These are phyloP conservation scores for Cymbopogon citratus DNA, from an alignment of 176 grass and related monocot genomes.

Conservation along the genomic window DNA sequence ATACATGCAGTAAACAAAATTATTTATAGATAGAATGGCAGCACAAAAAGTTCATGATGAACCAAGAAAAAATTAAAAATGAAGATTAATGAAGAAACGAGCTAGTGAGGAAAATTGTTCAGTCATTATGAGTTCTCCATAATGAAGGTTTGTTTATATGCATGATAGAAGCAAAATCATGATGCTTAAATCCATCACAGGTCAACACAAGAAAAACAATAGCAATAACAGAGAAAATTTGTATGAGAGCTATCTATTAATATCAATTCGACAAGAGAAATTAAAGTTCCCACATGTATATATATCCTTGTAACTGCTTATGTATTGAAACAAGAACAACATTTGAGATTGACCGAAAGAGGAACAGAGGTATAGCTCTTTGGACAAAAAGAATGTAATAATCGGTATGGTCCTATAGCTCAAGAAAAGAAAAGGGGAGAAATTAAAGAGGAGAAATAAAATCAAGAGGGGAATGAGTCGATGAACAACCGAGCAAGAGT, in stretches of 20 bases:
- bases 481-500: neutral
- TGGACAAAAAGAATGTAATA: conserved; percentile 14
- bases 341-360: neutral
- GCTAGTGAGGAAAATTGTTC: neutral
- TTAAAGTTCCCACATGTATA: neutral
- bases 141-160: neutral
- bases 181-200: neutral
- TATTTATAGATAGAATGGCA: neutral
- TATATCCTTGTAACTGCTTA: neutral
- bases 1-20: neutral
- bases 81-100: neutral
- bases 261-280: neutral
- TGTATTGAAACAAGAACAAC: neutral
- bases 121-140: neutral
- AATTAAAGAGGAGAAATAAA: neutral
- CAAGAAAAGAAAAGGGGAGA: neutral
- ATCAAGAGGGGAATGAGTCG: neutral
- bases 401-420: neutral
- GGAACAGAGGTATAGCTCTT: neutral
- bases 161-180: neutral
- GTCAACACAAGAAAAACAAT: neutral
- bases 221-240: neutral
- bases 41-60: neutral
- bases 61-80: neutral
- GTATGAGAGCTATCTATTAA: neutral